Percentiles rank a stretch among this genome's conserved stretches.
phyloP scores from a whole-genome alignment of 257 asterid genomes.

The Leonotis leonurus region DNA sequence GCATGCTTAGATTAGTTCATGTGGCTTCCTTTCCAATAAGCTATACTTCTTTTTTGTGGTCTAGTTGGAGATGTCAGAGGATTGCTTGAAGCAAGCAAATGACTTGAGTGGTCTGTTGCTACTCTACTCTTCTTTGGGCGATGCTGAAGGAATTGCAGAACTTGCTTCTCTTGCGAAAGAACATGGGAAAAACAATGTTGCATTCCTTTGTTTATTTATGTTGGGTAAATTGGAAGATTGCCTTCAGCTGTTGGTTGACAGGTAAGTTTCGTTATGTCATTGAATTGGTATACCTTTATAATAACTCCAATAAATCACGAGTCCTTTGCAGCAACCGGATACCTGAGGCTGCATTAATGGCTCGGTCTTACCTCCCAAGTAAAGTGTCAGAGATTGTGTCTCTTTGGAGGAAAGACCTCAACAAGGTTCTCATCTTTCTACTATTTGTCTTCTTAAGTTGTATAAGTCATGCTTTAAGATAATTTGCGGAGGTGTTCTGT shows the following conservation, averaged over 20 bases:
- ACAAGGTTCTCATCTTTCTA: constrained; percentile 45
- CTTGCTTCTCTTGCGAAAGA: constrained; percentile 83
- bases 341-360: constrained; percentile 99
- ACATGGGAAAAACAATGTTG: constrained; percentile 91
- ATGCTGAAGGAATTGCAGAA: constrained; percentile 76
- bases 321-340: constrained; percentile 77
- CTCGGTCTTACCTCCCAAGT: constrained; percentile 98
- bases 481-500: background rate
- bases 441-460: background rate
- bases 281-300: constrained; percentile 1
- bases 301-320: constrained; percentile 10
- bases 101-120: constrained; percentile 93
- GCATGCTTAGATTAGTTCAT: constrained; percentile 3
- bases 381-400: constrained; percentile 91
- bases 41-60: constrained; percentile 21
- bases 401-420: constrained; percentile 93
- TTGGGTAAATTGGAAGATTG: constrained; percentile 92
- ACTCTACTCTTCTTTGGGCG: constrained; percentile 86
- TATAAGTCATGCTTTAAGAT: constrained; percentile 3
- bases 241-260: constrained; percentile 87
- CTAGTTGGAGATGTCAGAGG: constrained; percentile 94
- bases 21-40: background rate
- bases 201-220: constrained; percentile 89
- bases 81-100: constrained; percentile 87
- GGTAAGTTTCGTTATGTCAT: constrained; percentile 36